Percentiles rank a stretch among this genome's conserved stretches.
These are phyloP conservation scores for Hyphopichia buzzinii DNA, from an alignment of 1,139 yeast genomes.

Conservation along the genomic window DNA sequence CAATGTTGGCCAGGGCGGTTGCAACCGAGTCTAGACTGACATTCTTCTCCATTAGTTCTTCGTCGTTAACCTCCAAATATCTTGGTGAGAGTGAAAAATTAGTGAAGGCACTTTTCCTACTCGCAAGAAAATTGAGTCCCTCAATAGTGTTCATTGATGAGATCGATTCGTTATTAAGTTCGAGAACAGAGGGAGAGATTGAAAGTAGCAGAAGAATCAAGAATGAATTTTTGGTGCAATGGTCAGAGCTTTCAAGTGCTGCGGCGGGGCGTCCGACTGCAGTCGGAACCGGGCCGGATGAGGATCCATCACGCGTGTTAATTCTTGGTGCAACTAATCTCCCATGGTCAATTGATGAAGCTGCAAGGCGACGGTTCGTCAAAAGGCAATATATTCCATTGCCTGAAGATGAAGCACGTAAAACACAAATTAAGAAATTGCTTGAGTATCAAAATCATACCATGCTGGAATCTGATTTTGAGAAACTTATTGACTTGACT, in stretches of 20 bases:
- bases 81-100: conserved; percentile 94
- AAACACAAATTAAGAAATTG: conserved; percentile 68
- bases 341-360: conserved; percentile 99
- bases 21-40: conserved; percentile 96
- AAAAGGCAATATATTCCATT: conserved; percentile 91
- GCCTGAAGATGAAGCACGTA: conserved; percentile 84
- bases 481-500: conserved; percentile 58
- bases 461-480: conserved; percentile 61
- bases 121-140: conserved; percentile 87
- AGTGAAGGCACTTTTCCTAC: conserved; percentile 80
- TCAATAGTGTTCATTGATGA: conserved; percentile 95
- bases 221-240: conserved; percentile 91
- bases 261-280: conserved; percentile 68
- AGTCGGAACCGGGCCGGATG: conserved; percentile 22
- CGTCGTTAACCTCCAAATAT: conserved; percentile 87
- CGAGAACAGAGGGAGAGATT: conserved; percentile 86
- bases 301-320: conserved; percentile 60
- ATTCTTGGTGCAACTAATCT: conserved; percentile 94
- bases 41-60: conserved; percentile 88
- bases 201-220: conserved; percentile 90
- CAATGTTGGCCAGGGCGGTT: conserved; percentile 96
- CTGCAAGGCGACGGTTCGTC: conserved; percentile 93
- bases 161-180: conserved; percentile 84
- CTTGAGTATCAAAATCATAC: conserved; percentile 75
- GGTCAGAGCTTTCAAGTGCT: conserved; percentile 92